These are phyloP conservation scores for Daldinia decipiens DNA, from an alignment of 495 filamentous ascomycete species.

Conservation along the genomic window DNA sequence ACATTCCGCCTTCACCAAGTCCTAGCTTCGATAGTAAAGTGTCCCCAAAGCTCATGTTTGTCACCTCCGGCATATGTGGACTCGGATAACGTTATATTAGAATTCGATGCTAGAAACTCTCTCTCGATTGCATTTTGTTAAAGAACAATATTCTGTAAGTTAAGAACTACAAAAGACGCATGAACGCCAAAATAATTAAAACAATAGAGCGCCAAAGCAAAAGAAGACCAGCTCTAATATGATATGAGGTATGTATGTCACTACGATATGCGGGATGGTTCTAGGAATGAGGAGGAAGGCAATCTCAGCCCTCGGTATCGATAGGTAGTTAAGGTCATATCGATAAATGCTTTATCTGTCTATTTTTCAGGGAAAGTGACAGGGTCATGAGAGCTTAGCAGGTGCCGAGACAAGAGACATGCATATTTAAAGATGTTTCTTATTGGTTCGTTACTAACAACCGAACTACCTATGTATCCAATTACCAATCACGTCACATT, in stretches of 20 bases:
- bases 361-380: background rate
- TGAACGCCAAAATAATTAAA: background rate
- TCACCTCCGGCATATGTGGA: background rate
- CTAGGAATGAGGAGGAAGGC: background rate
- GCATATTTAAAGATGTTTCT: slow-evolving; percentile 5
- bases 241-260: background rate
- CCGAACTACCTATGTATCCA: slow-evolving; percentile 5
- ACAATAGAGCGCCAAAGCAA: background rate
- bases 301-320: background rate
- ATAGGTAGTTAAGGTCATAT: slow-evolving; percentile 21
- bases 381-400: slow-evolving; percentile 34
- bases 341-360: slow-evolving; percentile 29
- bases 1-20: slow-evolving; percentile 38
- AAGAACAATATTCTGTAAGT: slow-evolving; percentile 2
- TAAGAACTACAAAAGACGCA: background rate
- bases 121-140: slow-evolving; percentile 25
- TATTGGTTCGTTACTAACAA: slow-evolving; percentile 15
- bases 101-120: slow-evolving; percentile 1
- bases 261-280: background rate
- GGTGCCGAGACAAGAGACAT: slow-evolving; percentile 29
- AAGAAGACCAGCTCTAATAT: background rate
- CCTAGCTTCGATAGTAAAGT: slow-evolving; percentile 43
- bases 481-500: background rate
- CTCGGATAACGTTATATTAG: background rate
- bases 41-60: slow-evolving; percentile 43